Evolutionary conservation across 768 basidiomycete genomes (phyloP), one percentile per base, ranked within the genome.

Genomic region (Russula emetica): DNA sequence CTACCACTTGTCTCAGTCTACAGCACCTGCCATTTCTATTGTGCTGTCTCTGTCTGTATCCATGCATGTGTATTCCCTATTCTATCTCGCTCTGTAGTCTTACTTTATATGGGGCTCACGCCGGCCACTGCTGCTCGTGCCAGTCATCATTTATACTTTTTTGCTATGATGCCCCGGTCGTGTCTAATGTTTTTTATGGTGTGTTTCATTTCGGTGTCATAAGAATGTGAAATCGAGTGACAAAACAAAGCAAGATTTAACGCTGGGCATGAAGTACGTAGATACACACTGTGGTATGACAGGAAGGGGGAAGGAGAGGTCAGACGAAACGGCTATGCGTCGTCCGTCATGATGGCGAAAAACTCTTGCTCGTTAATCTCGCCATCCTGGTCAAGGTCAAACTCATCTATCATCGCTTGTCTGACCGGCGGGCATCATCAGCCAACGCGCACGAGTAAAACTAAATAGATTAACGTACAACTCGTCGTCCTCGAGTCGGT

Each of bases 371-470:
- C 90, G 72, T 86, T 94, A 74, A 98, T 98, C 78, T 96, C 96
- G 32, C 95, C 94, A 69, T 99, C 97, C 74, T 94, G 88, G 77
- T 99, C 97, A 28, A 99, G 85, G 75, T 99, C 97, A 72, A 99
- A 99, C 76, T 99, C 97, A 71, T 99, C 97, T 72, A 99, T 99
- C 97, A 99, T 99, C 26, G 97, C 97, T 85, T 98, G 94, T 69
- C 96, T 98, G 69, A 8, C 58, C n/a, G 49, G 47, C 50, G 42
- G 45, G 8, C 30, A 30, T 5, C 10, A 22, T 57, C n/a, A 56
- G 55, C 14, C 8, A 28, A 36, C 9, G 1, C 32, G 65, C 54
- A 44, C 4, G 24, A 50, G 7, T 3, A 63, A 58, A 42, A 50
- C 45, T 68, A 58, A 58, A 51, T 38, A 42, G 65, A 60, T 54